Evolutionary conservation across 768 basidiomycete species (phyloP).

Genomic region (Suillus placidus): DNA sequence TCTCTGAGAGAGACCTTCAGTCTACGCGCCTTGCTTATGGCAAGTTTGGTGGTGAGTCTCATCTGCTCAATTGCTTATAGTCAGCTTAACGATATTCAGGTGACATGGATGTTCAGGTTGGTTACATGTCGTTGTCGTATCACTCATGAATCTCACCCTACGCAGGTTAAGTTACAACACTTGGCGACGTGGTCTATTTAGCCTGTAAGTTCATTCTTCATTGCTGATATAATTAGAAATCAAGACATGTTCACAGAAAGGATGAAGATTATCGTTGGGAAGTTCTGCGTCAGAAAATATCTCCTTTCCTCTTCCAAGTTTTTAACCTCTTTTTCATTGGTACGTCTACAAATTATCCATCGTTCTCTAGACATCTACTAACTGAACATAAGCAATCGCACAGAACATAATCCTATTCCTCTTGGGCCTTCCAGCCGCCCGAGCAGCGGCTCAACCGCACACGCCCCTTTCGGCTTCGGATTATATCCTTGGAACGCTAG

Average conservation of each 20-base stretch:
- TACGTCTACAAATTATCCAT: conserved; percentile 29
- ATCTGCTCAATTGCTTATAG: not conserved
- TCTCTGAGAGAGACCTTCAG: conserved; percentile 51
- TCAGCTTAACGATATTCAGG: conserved; percentile 26
- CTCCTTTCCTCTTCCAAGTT: conserved; percentile 59
- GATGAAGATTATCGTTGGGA: conserved; percentile 96
- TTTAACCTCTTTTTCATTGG: conserved; percentile 69
- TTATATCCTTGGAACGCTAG: conserved; percentile 57
- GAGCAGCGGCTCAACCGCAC: conserved; percentile 57
- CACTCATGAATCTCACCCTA: conserved; percentile 6
- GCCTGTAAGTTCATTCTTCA: conserved; percentile 47
- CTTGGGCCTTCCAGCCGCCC: conserved; percentile 63
- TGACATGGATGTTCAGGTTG: conserved; percentile 65
- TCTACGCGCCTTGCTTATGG: conserved; percentile 75
- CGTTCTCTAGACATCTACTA: conserved; percentile 7
- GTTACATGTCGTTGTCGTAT: not conserved
- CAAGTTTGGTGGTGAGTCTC: conserved; percentile 57
- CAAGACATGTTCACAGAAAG: conserved; percentile 41
- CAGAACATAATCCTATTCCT: conserved; percentile 84
- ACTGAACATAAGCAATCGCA: conserved; percentile 48
- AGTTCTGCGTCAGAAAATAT: conserved; percentile 64
- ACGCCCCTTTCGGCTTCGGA: conserved; percentile 60
- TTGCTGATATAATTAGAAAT: not conserved
- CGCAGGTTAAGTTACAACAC: conserved; percentile 77
- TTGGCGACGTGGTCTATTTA: conserved; percentile 80